Evolutionary conservation across 768 basidiomycete species (phyloP), one percentile per base, ranked within the genome.

Genomic region (Agaricus subrufescens): DNA sequence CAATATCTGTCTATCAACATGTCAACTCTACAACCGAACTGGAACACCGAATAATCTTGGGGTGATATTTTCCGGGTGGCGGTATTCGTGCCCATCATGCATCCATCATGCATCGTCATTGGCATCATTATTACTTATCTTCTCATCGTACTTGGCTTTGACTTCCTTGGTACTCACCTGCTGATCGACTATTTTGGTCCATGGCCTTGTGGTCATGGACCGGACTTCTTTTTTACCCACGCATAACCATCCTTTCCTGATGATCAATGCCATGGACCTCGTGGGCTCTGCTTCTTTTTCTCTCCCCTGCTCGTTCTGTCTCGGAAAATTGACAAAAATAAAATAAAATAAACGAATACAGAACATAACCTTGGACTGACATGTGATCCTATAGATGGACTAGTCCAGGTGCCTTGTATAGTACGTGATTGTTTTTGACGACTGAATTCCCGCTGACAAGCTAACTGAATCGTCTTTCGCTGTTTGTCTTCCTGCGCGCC

Each of bases 381-480:
- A 2, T 98, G 95, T 65, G 94, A 97, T 69, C 95, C 95, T 4
- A 91, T 94, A 54, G 91, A 92, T 61, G 93, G 94, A 0, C 78
- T 95, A 10, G 94, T 96, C 2, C 93, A 97, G 67, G 92, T 97
- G 7, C 95, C 95, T 5, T 98, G 96, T 67, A 97, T 97, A 56
- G 94, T 94, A 70, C 64, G 87, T 72, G 49, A 34, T 38, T 48
- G 61, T 34, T 53, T 15, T 54, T 49, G 34, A 31, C 1, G 31
- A 34, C 11, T 34, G 34, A 34, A 34, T 34, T 34, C 34, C 11
- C 34, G 34, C 34, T 34, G 8, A 8, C 34, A 34, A 34, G 31
- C 34, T 50, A 23, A 50, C 46, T 57, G n/a, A 54, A 58, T 8
- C 34, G 34, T 34, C 11, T 34, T 34, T 34, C 11, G 31, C 8